These are phyloP conservation scores for Prinsepia uniflora DNA, from an alignment of 306 rosid genomes.

Conservation along the genomic window DNA sequence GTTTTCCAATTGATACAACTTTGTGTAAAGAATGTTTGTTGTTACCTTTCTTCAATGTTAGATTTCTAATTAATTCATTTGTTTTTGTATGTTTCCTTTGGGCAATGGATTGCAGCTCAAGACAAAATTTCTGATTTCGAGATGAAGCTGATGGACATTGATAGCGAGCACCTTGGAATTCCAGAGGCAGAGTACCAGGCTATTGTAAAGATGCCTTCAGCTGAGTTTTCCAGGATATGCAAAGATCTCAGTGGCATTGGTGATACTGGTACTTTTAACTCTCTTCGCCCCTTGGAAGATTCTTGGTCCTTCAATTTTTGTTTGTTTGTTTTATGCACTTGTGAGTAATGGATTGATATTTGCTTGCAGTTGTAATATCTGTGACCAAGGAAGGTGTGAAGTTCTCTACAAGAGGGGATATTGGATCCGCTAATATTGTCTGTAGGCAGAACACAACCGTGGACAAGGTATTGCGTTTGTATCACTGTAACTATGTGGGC, in stretches of 20 bases:
- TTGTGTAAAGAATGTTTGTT: background rate
- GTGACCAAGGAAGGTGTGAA: slow-evolving; percentile 93
- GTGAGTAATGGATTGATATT: background rate
- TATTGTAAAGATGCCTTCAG: slow-evolving; percentile 83
- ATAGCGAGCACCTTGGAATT: slow-evolving; percentile 93
- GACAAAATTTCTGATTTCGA: slow-evolving; percentile 91
- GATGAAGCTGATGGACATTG: slow-evolving; percentile 98
- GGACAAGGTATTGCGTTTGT: slow-evolving; percentile 54
- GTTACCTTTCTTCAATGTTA: background rate
- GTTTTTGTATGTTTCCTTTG: background rate
- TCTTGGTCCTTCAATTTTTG: background rate
- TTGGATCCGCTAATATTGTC: slow-evolving; percentile 87
- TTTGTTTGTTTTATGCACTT: background rate
- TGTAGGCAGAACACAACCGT: slow-evolving; percentile 89
- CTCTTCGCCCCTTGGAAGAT: background rate
- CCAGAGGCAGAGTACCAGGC: slow-evolving; percentile 96
- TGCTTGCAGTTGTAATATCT: slow-evolving; percentile 78
- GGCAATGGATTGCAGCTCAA: slow-evolving; percentile 35
- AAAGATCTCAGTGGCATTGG: slow-evolving; percentile 91
- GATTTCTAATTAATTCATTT: background rate
- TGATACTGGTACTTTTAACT: slow-evolving; percentile 61
- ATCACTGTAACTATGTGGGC: background rate
- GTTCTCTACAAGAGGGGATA: slow-evolving; percentile 92
- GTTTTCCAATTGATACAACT: background rate
- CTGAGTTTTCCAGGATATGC: slow-evolving; percentile 89